Conservation (phyloP, 164 flowering plant genomes). For the Buxus sempervirens region DNA sequence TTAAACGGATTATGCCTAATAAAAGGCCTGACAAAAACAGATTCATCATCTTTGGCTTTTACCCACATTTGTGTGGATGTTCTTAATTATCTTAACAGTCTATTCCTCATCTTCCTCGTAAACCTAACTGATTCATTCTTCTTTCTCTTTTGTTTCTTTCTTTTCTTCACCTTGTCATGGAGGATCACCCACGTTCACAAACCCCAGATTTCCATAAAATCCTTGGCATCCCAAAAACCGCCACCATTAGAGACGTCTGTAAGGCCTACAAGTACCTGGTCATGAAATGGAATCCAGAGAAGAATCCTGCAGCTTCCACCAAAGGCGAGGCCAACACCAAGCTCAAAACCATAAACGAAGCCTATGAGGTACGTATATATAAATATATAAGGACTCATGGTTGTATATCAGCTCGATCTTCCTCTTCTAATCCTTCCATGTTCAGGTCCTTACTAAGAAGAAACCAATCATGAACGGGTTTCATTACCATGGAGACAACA, state of each 20-base stretch:
- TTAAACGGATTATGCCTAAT: conserved; percentile 17
- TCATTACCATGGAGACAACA: conserved; percentile 10
- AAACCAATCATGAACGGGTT: conserved; percentile 14
- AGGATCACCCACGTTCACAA: conserved; percentile 6
- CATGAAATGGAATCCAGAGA: conserved; percentile 25
- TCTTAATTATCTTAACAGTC: not conserved
- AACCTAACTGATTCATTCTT: not conserved
- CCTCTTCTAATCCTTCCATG: not conserved
- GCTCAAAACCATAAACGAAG: conserved; percentile 10
- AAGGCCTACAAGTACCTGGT: conserved; percentile 25
- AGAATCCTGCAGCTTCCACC: conserved; percentile 11
- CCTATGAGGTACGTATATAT: conserved; percentile 9
- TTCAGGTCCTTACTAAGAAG: conserved; percentile 17
- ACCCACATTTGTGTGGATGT: conserved; percentile 17
- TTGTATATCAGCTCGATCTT: not conserved
- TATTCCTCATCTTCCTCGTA: conserved; percentile 2
- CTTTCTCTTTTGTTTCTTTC: conserved; percentile 2
- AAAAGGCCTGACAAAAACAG: conserved; percentile 12
- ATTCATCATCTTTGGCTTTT: conserved; percentile 6
- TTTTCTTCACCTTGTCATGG: conserved; percentile 15
- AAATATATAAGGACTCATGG: not conserved
- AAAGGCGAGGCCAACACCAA: conserved; percentile 19
- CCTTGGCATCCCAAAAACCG: conserved; percentile 14
- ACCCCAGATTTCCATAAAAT: conserved; percentile 16
- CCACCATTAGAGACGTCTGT: conserved; percentile 22